A percentile compares a stretch with the other conserved stretches of the same genome.
Evolutionary conservation across 1,284 basidiomycete genomes (phyloP).

Genomic region (Lignosus rhinocerotis): DNA sequence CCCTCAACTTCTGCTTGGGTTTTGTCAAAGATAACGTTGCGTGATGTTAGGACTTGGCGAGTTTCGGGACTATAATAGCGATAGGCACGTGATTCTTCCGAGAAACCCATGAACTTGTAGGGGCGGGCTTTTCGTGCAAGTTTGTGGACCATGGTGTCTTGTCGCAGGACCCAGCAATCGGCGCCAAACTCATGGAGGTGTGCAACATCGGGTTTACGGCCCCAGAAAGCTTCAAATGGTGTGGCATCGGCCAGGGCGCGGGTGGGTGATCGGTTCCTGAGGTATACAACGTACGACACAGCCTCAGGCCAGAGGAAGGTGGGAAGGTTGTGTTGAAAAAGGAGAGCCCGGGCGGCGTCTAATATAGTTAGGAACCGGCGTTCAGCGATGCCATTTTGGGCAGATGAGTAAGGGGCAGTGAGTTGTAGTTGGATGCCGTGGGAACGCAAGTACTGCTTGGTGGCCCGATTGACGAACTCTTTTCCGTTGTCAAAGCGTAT

Average conservation of each 20-base stretch:
- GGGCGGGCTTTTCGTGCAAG: conserved; percentile 23
- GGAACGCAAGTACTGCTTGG: conserved; percentile 12
- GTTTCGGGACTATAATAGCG: conserved; percentile 22
- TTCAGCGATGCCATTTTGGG: conserved; percentile 9
- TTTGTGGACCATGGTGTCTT: conserved; percentile 16
- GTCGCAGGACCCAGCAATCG: conserved; percentile 22
- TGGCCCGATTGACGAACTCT: conserved; percentile 24
- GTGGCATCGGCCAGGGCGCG: conserved; percentile 12
- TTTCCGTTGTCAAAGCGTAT: conserved; percentile 34
- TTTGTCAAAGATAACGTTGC: conserved; percentile 28
- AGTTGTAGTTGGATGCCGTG: neutral
- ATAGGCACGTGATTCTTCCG: conserved; percentile 19
- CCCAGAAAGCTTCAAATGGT: conserved; percentile 25
- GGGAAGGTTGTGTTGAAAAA: conserved; percentile 19
- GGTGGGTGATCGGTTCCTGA: conserved; percentile 26
- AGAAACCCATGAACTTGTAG: conserved; percentile 26
- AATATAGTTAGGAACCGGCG: neutral
- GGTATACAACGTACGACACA: conserved; percentile 13
- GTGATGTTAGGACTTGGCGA: conserved; percentile 19
- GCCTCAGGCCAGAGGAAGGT: conserved; percentile 28
- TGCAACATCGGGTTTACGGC: too few species aligned
- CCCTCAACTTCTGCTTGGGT: neutral
- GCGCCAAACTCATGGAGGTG: conserved; percentile 30
- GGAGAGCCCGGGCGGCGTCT: conserved; percentile 13
- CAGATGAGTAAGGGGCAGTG: conserved; percentile 1